These are phyloP conservation scores for Solanum raphanifolium DNA, from an alignment of 257 asterid genomes.

Conservation along the genomic window DNA sequence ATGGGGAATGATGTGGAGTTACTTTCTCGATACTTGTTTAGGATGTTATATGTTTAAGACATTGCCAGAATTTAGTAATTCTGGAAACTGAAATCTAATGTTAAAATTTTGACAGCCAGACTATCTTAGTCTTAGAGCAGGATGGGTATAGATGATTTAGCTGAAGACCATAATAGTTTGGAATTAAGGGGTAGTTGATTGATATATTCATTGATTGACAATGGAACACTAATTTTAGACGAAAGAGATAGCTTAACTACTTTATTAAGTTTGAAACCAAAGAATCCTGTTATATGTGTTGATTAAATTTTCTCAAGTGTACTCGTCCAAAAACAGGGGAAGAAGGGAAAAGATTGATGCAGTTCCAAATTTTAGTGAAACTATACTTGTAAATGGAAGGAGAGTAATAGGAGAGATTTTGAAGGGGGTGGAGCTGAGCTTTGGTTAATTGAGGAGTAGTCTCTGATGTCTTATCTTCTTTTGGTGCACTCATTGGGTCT, in stretches of 20 bases:
- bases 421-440: not conserved
- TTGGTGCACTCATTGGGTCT: not conserved
- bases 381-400: not conserved
- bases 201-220: not conserved
- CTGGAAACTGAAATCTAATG: not conserved
- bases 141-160: not conserved
- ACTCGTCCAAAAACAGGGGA: not conserved
- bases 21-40: not conserved
- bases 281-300: not conserved
- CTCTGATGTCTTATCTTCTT: not conserved
- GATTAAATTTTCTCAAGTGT: not conserved
- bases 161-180: not conserved
- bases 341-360: not conserved
- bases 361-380: not conserved
- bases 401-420: not conserved
- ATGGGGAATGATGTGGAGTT: not conserved
- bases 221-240: not conserved
- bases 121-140: not conserved
- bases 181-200: not conserved
- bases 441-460: not conserved
- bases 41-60: not conserved
- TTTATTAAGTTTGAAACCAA: not conserved
- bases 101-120: not conserved
- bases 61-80: not conserved
- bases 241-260: not conserved